phyloP scores from a whole-genome alignment of 805 yeast species.

The Starmerella ratchasimensis region DNA sequence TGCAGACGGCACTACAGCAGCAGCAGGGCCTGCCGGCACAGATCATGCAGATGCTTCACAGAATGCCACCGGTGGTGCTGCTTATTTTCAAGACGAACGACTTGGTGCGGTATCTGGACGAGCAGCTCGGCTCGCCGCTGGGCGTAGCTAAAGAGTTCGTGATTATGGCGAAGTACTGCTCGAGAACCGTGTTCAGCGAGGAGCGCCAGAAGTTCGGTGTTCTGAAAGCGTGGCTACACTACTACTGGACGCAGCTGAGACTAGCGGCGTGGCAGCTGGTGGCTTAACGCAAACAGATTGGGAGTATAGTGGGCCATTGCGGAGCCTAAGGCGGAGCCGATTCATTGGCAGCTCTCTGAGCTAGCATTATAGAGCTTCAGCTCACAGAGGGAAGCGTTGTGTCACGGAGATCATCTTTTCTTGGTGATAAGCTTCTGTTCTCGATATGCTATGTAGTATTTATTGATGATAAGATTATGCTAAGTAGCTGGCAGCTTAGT shows the following conservation, averaged over 20 bases:
- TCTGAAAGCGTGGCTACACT: conserved; percentile 5
- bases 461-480: too few relatives aligned
- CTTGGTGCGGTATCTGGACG: conserved; percentile 79
- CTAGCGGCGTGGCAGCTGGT: neutral
- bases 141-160: conserved; percentile 81
- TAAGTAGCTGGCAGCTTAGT: too few relatives aligned
- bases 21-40: conserved; percentile 49
- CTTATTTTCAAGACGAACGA: conserved; percentile 88
- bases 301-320: too few relatives aligned
- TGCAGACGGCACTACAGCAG: conserved; percentile 50
- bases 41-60: conserved; percentile 63
- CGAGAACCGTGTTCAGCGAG: conserved; percentile 62
- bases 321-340: too few relatives aligned
- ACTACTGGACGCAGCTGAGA: conserved; percentile 3
- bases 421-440: too few relatives aligned
- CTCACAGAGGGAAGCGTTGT: too few relatives aligned
- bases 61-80: conserved; percentile 73
- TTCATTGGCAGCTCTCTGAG: too few relatives aligned
- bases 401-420: too few relatives aligned
- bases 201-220: conserved; percentile 22
- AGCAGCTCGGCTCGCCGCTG: conserved; percentile 60
- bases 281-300: too few relatives aligned
- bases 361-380: too few relatives aligned
- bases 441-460: too few relatives aligned
- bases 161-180: conserved; percentile 83